Conservation (phyloP, 2,329 filamentous ascomycete genomes). For the Westerdykella ornata region DNA sequence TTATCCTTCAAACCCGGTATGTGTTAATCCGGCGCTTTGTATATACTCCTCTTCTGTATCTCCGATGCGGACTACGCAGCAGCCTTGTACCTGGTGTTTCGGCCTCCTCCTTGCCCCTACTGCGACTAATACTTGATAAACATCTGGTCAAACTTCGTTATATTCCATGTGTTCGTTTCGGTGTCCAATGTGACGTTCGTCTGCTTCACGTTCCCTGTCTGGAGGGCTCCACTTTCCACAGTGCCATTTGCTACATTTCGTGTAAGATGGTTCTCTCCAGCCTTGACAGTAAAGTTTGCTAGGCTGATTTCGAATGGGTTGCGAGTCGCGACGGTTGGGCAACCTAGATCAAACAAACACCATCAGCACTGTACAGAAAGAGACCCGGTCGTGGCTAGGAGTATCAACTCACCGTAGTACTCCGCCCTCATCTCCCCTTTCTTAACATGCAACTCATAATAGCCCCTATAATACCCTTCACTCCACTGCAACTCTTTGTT, state of each 20-base stretch:
- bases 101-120: neutral
- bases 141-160: conserved; percentile 20
- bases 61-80: too few relatives aligned
- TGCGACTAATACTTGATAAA: conserved; percentile 19
- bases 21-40: too few relatives aligned
- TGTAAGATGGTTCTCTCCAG: conserved; percentile 52
- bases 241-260: conserved; percentile 43
- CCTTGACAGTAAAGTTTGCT: conserved; percentile 61
- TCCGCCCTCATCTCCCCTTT: conserved; percentile 52
- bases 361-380: neutral
- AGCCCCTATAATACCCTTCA: conserved; percentile 65
- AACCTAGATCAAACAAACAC: conserved; percentile 11
- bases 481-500: conserved; percentile 64
- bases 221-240: conserved; percentile 51
- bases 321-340: conserved; percentile 51
- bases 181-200: conserved; percentile 21
- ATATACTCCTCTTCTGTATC: too few relatives aligned
- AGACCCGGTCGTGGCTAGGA: neutral
- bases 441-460: conserved; percentile 55
- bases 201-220: conserved; percentile 29
- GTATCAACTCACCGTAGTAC: conserved; percentile 50
- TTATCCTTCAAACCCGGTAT: too few relatives aligned
- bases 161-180: conserved; percentile 12
- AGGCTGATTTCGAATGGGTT: conserved; percentile 59
- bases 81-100: too few relatives aligned